Percentiles rank a stretch among this genome's conserved stretches.
phyloP scores from a whole-genome alignment of 768 basidiomycete genomes.

The Candolleomyces aberdarensis region DNA sequence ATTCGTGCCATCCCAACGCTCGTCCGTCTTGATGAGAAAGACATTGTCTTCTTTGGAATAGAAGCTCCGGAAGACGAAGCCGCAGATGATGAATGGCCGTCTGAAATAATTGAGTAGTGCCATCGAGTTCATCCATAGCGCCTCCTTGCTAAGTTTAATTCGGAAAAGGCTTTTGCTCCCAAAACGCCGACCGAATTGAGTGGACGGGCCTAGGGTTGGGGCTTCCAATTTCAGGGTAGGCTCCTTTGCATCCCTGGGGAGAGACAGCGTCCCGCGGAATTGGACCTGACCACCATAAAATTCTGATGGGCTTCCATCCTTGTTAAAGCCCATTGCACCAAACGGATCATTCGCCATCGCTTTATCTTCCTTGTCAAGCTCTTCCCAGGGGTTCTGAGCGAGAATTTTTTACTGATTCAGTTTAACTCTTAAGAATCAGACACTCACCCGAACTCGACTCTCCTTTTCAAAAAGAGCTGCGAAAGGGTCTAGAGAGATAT shows the following conservation, averaged over 20 bases:
- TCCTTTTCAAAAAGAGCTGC: not conserved
- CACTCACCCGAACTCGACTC: not conserved
- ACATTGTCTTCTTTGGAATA: constrained; percentile 57
- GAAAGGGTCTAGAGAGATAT: not conserved
- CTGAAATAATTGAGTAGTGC: constrained; percentile 39
- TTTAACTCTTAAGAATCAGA: not conserved
- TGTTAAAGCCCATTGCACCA: constrained; percentile 14
- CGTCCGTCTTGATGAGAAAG: constrained; percentile 55
- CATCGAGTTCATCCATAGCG: constrained; percentile 26
- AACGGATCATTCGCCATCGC: constrained; percentile 30
- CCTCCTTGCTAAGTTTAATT: constrained; percentile 36
- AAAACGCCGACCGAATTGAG: constrained; percentile 55
- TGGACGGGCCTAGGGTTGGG: constrained; percentile 51
- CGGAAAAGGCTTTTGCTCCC: constrained; percentile 58
- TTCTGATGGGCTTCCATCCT: not conserved
- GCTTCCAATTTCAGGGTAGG: constrained; percentile 46
- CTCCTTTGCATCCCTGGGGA: constrained; percentile 6
- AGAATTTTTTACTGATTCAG: not conserved
- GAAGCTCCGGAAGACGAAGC: constrained; percentile 56
- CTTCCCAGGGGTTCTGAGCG: constrained; percentile 56
- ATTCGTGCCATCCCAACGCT: constrained; percentile 23
- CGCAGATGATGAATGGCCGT: constrained; percentile 53
- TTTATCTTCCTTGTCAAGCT: constrained; percentile 60
- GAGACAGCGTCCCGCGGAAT: constrained; percentile 38
- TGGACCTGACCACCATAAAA: constrained; percentile 66